These are phyloP conservation scores for Ganoderma sinense DNA, from an alignment of 1,284 basidiomycete genomes.

Conservation along the genomic window DNA sequence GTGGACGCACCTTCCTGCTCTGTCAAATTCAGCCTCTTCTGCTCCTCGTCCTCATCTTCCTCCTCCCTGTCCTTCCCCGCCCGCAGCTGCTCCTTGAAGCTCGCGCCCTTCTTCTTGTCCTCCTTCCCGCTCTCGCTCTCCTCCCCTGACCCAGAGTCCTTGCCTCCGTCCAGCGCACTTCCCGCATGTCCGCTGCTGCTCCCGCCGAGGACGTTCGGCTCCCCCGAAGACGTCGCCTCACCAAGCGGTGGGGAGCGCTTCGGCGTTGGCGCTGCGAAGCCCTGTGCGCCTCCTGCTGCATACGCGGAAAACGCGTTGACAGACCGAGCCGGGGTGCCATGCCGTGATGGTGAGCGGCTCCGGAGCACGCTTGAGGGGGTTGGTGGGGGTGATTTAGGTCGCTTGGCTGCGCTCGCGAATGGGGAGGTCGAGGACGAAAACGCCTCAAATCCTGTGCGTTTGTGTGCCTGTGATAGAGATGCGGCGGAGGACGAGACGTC, in stretches of 20 bases:
- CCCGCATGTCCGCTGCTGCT: conserved; percentile 25
- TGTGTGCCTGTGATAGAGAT: conserved; percentile 28
- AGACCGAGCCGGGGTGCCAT: conserved; percentile 26
- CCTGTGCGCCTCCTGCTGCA: conserved; percentile 53
- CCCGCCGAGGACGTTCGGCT: conserved; percentile 23
- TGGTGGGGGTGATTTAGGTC: conserved; percentile 42
- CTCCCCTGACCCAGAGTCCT: conserved; percentile 17
- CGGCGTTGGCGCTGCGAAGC: conserved; percentile 56
- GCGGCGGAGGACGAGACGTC: conserved; percentile 8
- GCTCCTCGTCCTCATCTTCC: conserved; percentile 59
- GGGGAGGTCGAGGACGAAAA: conserved; percentile 77
- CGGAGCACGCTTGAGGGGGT: conserved; percentile 31
- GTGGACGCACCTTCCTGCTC: conserved; percentile 73
- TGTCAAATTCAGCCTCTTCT: conserved; percentile 55
- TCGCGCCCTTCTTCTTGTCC: conserved; percentile 16
- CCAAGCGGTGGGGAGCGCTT: conserved; percentile 50
- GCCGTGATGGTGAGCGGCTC: conserved; percentile 36
- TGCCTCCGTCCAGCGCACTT: conserved; percentile 23
- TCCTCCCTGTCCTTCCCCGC: conserved; percentile 50
- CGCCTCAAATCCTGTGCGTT: conserved; percentile 69
- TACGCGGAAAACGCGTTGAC: conserved; percentile 70
- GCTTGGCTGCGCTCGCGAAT: conserved; percentile 60
- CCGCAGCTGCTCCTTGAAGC: conserved; percentile 70
- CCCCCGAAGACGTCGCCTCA: conserved; percentile 34
- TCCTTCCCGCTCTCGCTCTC: conserved; percentile 37